Evolutionary conservation across 2,329 filamentous ascomycete genomes (phyloP).

Genomic region (Pseudofabraea citricarpa): DNA sequence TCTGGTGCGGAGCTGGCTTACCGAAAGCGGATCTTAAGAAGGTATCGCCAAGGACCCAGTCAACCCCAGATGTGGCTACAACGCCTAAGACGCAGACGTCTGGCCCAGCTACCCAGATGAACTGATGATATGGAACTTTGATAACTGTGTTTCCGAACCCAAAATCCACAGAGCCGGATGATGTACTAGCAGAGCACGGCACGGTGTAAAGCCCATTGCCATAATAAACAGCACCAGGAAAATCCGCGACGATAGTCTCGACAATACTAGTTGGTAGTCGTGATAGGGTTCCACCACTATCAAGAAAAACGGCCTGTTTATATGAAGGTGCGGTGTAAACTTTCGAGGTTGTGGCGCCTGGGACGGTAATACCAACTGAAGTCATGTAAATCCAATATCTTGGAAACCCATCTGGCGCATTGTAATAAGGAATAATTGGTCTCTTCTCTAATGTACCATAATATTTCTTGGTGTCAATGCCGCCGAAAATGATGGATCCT

Average conservation of each 20-base stretch:
- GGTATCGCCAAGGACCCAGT: slow-evolving; percentile 11
- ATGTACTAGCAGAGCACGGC: slow-evolving; percentile 4
- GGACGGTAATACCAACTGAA: slow-evolving; percentile 9
- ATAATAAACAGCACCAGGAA: slow-evolving; percentile 8
- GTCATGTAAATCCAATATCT: slow-evolving; percentile 17
- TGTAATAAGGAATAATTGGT: slow-evolving; percentile 10
- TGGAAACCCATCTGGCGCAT: slow-evolving; percentile 8
- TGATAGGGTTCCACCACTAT: slow-evolving; percentile 12
- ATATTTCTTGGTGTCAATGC: slow-evolving; percentile 17
- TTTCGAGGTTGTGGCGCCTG: slow-evolving; percentile 4
- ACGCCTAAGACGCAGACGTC: slow-evolving; percentile 6
- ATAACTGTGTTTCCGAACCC: slow-evolving; percentile 12
- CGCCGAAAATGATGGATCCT: slow-evolving; percentile 18
- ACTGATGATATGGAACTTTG: slow-evolving; percentile 12
- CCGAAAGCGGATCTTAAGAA: slow-evolving; percentile 13
- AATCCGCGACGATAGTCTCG: slow-evolving; percentile 7
- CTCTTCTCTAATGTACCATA: slow-evolving; percentile 10
- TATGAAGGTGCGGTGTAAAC: background rate
- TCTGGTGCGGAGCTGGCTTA: background rate
- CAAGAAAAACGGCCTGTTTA: slow-evolving; percentile 12
- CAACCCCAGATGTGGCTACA: slow-evolving; percentile 5
- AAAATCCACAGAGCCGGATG: slow-evolving; percentile 11
- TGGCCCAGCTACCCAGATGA: slow-evolving; percentile 9
- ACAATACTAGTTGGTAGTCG: slow-evolving; percentile 9
- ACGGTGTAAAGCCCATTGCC: slow-evolving; percentile 10